A percentile compares a stretch with the other conserved stretches of the same genome.
phyloP scores from a whole-genome alignment of 192 early-diverging fungal genomes.

The Coemansia javaensis region DNA sequence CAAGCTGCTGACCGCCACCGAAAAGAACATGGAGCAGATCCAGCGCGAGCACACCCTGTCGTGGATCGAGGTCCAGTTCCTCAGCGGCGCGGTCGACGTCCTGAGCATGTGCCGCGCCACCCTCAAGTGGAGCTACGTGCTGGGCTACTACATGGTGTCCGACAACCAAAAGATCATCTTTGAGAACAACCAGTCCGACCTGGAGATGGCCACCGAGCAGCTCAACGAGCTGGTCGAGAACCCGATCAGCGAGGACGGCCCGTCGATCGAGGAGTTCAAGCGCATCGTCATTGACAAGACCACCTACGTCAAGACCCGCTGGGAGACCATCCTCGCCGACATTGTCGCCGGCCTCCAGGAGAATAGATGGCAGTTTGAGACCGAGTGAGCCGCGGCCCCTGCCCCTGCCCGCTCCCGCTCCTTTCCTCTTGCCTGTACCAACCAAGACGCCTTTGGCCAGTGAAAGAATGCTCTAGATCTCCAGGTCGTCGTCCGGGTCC shows the following conservation, averaged over 20 bases:
- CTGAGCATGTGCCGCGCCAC: slow-evolving; percentile 85
- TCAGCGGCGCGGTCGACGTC: slow-evolving; percentile 85
- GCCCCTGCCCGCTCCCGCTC: background rate
- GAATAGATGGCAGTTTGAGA: slow-evolving; percentile 71
- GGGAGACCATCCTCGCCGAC: slow-evolving; percentile 86
- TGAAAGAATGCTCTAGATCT: slow-evolving; percentile 52
- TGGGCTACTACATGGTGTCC: slow-evolving; percentile 88
- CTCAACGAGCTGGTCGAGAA: slow-evolving; percentile 89
- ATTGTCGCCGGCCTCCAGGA: slow-evolving; percentile 84
- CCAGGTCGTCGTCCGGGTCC: slow-evolving; percentile 87
- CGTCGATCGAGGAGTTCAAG: slow-evolving; percentile 70
- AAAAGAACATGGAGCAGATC: slow-evolving; percentile 85
- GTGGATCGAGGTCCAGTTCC: slow-evolving; percentile 99
- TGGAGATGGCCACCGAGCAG: slow-evolving; percentile 97
- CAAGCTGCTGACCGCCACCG: slow-evolving; percentile 54
- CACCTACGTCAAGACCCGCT: slow-evolving; percentile 81
- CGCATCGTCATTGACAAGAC: slow-evolving; percentile 90
- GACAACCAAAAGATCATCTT: slow-evolving; percentile 88
- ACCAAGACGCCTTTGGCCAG: background rate
- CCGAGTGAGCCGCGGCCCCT: slow-evolving; percentile 2
- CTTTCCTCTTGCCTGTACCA: too few species aligned
- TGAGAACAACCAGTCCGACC: slow-evolving; percentile 95
- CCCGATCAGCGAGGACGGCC: slow-evolving; percentile 60
- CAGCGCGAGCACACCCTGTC: slow-evolving; percentile 82
- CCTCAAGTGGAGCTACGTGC: slow-evolving; percentile 96